These are phyloP conservation scores for Coprinopsis cinerea DNA, from an alignment of 768 basidiomycete genomes.

Conservation along the genomic window DNA sequence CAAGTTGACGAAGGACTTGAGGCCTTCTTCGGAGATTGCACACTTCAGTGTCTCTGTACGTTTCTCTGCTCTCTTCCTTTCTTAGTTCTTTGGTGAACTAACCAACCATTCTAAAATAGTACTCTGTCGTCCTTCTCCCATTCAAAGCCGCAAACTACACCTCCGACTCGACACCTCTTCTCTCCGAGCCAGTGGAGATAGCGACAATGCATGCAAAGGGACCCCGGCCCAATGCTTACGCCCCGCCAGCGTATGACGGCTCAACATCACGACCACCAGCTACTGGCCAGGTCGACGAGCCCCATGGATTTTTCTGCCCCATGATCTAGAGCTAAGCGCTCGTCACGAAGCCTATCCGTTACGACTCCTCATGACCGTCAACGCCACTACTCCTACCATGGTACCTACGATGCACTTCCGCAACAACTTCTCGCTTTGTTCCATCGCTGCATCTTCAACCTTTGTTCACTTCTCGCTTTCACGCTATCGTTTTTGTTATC, in stretches of 20 bases:
- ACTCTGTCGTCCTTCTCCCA: conserved; percentile 40
- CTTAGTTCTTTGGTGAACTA: background rate
- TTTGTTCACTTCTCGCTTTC: no score
- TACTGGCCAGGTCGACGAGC: no score
- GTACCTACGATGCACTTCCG: no score
- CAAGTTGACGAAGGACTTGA: conserved; percentile 42
- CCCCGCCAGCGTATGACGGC: conserved; percentile 44
- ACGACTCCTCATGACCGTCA: no score
- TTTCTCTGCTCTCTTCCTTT: background rate
- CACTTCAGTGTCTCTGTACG: conserved; percentile 40
- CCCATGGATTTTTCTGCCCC: background rate
- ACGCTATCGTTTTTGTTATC: no score
- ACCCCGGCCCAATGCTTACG: conserved; percentile 41
- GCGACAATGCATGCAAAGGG: conserved; percentile 47
- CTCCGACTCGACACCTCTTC: conserved; percentile 31
- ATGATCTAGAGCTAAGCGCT: background rate
- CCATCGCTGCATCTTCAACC: no score
- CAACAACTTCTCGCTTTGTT: no score
- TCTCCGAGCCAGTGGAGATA: conserved; percentile 48
- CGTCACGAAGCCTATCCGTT: no score
- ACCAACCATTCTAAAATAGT: conserved; percentile 23
- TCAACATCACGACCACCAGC: background rate
- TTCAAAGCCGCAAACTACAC: conserved; percentile 36
- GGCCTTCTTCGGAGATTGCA: conserved; percentile 44
- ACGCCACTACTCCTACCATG: no score